Percentiles rank a stretch among this genome's conserved stretches.
Conservation (phyloP, 495 filamentous ascomycete species). For the Xylaria scruposa region DNA sequence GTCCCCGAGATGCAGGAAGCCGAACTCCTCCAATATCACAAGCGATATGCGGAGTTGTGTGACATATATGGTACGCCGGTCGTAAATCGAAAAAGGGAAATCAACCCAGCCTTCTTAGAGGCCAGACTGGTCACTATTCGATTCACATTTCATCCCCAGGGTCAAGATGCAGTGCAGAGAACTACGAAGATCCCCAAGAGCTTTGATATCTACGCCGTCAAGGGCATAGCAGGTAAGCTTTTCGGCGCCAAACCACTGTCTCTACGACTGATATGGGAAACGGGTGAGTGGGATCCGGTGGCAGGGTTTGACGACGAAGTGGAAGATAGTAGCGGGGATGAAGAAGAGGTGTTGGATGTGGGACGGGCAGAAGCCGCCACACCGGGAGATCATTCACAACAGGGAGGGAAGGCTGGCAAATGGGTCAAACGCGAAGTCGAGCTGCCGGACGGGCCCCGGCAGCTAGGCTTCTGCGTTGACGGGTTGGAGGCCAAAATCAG, state of each 20-base stretch:
- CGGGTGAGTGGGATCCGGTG: slow-evolving; percentile 82
- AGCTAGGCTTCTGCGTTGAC: slow-evolving; percentile 84
- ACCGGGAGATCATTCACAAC: slow-evolving; percentile 28
- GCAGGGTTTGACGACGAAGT: slow-evolving; percentile 66
- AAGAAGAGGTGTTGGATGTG: slow-evolving; percentile 49
- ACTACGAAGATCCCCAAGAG: slow-evolving; percentile 71
- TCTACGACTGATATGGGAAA: slow-evolving; percentile 77
- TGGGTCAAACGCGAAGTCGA: slow-evolving; percentile 80
- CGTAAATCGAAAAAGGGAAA: slow-evolving; percentile 56
- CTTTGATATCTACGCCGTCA: slow-evolving; percentile 80
- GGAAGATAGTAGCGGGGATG: slow-evolving; percentile 62
- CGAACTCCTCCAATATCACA: slow-evolving; percentile 64
- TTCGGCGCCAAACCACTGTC: slow-evolving; percentile 69
- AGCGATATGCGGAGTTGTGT: slow-evolving; percentile 75
- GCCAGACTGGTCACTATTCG: slow-evolving; percentile 71
- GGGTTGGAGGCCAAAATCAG: slow-evolving; percentile 70
- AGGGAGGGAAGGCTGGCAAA: slow-evolving; percentile 45
- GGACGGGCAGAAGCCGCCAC: slow-evolving; percentile 32
- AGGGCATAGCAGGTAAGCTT: slow-evolving; percentile 74
- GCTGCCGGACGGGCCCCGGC: slow-evolving; percentile 78
- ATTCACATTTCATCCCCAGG: slow-evolving; percentile 56
- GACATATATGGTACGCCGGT: slow-evolving; percentile 70
- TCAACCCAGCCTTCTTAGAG: slow-evolving; percentile 74
- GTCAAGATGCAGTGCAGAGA: slow-evolving; percentile 28
- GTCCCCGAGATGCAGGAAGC: slow-evolving; percentile 60